Percentiles rank a stretch among this genome's conserved stretches.
phyloP scores from a whole-genome alignment of 1,284 basidiomycete species.

The Tilletiopsis washingtonensis region DNA sequence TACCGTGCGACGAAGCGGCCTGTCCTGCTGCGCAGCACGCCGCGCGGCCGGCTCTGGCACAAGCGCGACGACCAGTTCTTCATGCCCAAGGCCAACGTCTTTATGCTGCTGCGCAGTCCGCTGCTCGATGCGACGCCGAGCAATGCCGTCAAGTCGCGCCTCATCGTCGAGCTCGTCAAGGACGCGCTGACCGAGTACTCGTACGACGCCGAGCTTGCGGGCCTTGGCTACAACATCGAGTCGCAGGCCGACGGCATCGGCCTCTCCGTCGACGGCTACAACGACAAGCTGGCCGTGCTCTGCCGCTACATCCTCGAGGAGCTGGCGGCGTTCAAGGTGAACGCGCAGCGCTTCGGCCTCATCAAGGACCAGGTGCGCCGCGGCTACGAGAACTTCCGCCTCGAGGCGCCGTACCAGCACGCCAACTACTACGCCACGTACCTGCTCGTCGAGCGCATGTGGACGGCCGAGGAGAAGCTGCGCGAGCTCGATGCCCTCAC shows the following conservation, averaged over 20 bases:
- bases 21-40: conserved; percentile 30
- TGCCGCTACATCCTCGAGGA: conserved; percentile 68
- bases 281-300: conserved; percentile 81
- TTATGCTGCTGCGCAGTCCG: conserved; percentile 41
- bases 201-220: conserved; percentile 88
- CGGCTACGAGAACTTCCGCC: conserved; percentile 63
- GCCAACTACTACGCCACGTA: conserved; percentile 72
- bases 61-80: conserved; percentile 47
- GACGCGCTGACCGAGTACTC: conserved; percentile 84
- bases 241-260: conserved; percentile 63
- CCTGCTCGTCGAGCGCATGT: conserved; percentile 63
- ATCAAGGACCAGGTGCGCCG: conserved; percentile 67
- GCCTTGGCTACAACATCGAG: conserved; percentile 68
- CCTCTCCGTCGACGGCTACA: conserved; percentile 74
- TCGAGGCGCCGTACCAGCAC: conserved; percentile 73
- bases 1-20: conserved; percentile 36
- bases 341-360: conserved; percentile 66
- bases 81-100: conserved; percentile 45
- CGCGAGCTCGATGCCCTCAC: conserved; percentile 67
- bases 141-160: conserved; percentile 52
- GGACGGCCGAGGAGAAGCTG: conserved; percentile 75
- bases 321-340: conserved; percentile 62
- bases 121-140: conserved; percentile 45
- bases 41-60: conserved; percentile 42
- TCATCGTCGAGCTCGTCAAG: conserved; percentile 78